A percentile compares a stretch with the other conserved stretches of the same genome.
Conservation (phyloP, 345 rosid species). For the Dipteronia dyeriana region DNA sequence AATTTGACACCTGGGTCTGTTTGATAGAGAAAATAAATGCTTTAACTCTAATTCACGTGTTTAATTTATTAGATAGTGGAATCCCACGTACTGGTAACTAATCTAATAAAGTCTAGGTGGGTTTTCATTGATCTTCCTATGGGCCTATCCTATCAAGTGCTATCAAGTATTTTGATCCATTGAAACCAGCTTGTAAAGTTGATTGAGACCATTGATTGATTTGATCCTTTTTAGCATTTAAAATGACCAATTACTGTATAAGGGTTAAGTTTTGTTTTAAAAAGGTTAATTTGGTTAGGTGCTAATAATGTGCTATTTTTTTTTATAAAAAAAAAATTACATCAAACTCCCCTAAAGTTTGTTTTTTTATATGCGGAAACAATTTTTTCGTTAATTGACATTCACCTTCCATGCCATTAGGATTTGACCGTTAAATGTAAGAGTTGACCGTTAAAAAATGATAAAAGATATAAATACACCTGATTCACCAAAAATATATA, state of each 20-base stretch:
- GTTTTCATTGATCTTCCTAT: neutral
- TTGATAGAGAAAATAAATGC: neutral
- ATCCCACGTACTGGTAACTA: conserved; percentile 19
- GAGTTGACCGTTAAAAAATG: too few species aligned
- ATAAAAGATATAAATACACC: too few species aligned
- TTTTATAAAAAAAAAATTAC: too few species aligned
- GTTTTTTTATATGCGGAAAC: too few species aligned
- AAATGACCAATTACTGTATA: neutral
- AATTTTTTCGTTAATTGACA: too few species aligned
- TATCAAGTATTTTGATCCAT: neutral
- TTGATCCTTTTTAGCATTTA: conserved; percentile 5
- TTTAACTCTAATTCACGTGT: neutral
- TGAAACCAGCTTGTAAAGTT: conserved; percentile 8
- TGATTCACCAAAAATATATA: too few species aligned
- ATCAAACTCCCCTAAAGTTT: too few species aligned
- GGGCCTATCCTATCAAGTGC: neutral
- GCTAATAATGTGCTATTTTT: too few species aligned
- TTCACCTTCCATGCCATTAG: too few species aligned
- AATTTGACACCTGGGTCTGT: conserved; percentile 17
- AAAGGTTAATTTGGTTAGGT: neutral
- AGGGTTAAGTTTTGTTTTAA: neutral
- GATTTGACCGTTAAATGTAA: too few species aligned
- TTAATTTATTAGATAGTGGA: conserved; percentile 19
- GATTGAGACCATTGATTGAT: conserved; percentile 1
- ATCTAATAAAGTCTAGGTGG: neutral